Base-by-base conservation (phyloP, 2,329 filamentous ascomycete species). In the Macrophomina tecta region DNA sequence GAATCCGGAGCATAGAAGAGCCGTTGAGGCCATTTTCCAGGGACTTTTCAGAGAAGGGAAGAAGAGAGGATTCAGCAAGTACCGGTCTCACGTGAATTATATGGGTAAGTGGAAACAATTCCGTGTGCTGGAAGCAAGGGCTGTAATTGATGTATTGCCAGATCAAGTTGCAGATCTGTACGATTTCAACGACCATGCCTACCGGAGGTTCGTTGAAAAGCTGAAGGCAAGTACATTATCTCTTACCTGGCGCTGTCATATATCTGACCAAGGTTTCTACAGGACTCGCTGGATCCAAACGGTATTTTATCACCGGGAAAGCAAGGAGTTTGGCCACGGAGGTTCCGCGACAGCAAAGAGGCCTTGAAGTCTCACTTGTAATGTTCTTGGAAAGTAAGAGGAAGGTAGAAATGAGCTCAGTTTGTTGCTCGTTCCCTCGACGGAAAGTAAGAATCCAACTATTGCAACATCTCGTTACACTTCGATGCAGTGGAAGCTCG, bases 41-140 rank as follows among this genome's bases (percentile, higher is more conserved):
- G 73, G 73, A 38, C 73, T 76, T 68, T 75, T 76, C 36, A 75
- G 77, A 14, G 78, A 83, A 67, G 79, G 77, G 6, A 80, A 79
- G 2, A 73, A 71, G 12, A 69, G 77, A 8, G 80, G 80, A 1
- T 82, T 79, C 67, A 80, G 80, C 53, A 81, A 83, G 68, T 83
- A 83, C 69, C 75, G 82, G n/a, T 83, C 82, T 0, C 82, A 83
- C 68, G 69, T 84, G 48, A 76, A 78, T 5, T 71, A 83, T 28
- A 82, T 82, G 76, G 82, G 83, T 67, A 49, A 23, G 42, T 28
- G 4, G n/a, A 14, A 8, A 3, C 6, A 1, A 2, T 6, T 7
- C 6, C 1, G 30, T 2, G 3, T 18, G 7, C 32, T 11, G 16
- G 30, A 12, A 5, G n/a, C 28, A 28, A 16, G 5, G 6, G 18